phyloP scores from a whole-genome alignment of 2,329 filamentous ascomycete species.

The Fusarium dlaminii region DNA sequence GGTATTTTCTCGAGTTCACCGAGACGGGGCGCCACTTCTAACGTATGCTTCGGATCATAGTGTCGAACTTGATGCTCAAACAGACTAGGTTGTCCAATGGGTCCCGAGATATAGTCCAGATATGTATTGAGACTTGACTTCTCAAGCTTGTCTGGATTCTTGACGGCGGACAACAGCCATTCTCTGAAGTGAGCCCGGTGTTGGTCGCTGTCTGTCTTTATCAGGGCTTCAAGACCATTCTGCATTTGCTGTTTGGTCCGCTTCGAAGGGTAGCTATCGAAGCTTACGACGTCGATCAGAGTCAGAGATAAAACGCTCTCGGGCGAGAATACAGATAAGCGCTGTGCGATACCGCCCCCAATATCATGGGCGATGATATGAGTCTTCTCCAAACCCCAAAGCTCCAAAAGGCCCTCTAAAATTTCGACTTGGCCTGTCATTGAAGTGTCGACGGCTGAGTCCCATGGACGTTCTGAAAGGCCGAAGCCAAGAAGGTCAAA shows the following conservation, averaged over 20 bases:
- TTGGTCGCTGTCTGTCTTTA: slow-evolving; percentile 28
- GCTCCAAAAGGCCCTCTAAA: slow-evolving; percentile 38
- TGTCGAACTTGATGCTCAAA: slow-evolving; percentile 48
- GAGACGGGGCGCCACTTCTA: slow-evolving; percentile 42
- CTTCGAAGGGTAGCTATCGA: slow-evolving; percentile 48
- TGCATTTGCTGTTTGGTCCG: slow-evolving; percentile 46
- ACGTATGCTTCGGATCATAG: slow-evolving; percentile 47
- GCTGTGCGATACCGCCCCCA: slow-evolving; percentile 45
- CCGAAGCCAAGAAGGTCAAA: slow-evolving; percentile 48
- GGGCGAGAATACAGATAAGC: slow-evolving; percentile 39
- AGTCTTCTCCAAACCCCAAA: slow-evolving; percentile 40
- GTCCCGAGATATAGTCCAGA: slow-evolving; percentile 46
- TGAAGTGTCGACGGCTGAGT: slow-evolving; percentile 44
- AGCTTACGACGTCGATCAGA: slow-evolving; percentile 46
- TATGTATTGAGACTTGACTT: slow-evolving; percentile 39
- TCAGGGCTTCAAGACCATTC: slow-evolving; percentile 42
- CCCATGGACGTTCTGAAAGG: slow-evolving; percentile 46
- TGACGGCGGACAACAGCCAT: slow-evolving; percentile 41
- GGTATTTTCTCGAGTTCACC: slow-evolving; percentile 38
- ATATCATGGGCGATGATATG: slow-evolving; percentile 47
- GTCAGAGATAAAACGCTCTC: slow-evolving; percentile 40
- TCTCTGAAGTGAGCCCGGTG: slow-evolving; percentile 43
- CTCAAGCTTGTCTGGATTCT: slow-evolving; percentile 25
- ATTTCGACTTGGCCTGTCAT: slow-evolving; percentile 47
- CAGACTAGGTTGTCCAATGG: slow-evolving; percentile 45